These are phyloP conservation scores for Yamadazyma pseudoaaseri DNA, from an alignment of 1,139 yeast genomes.

Conservation along the genomic window DNA sequence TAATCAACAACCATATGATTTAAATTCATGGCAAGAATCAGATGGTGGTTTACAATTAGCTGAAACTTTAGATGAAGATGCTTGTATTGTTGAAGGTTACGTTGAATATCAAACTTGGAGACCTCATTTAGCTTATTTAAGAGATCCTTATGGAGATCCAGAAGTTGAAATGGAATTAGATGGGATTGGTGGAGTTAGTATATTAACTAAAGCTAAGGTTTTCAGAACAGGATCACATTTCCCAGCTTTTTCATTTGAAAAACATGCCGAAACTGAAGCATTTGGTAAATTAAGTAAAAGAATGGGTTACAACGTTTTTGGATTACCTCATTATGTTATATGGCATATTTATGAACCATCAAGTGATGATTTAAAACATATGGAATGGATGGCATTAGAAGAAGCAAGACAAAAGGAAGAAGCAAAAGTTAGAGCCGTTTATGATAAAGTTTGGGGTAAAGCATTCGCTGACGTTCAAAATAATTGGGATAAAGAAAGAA, in stretches of 20 bases:
- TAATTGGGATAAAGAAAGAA: constrained; percentile 68
- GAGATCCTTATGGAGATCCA: constrained; percentile 85
- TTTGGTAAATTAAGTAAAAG: constrained; percentile 81
- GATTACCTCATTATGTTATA: constrained; percentile 85
- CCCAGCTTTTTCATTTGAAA: constrained; percentile 88
- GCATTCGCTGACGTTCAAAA: constrained; percentile 74
- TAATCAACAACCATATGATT: constrained; percentile 85
- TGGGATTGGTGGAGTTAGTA: constrained; percentile 91
- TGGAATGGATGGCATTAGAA: constrained; percentile 97
- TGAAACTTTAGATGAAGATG: constrained; percentile 74
- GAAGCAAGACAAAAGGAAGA: constrained; percentile 74
- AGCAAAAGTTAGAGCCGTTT: constrained; percentile 62
- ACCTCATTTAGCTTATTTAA: constrained; percentile 82
- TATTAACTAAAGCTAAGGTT: constrained; percentile 74
- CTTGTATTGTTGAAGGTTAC: constrained; percentile 88
- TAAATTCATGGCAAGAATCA: constrained; percentile 88
- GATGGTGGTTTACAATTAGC: constrained; percentile 84
- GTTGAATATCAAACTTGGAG: constrained; percentile 93
- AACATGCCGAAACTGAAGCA: constrained; percentile 93
- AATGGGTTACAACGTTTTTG: constrained; percentile 81
- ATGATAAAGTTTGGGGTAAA: constrained; percentile 71
- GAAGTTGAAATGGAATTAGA: constrained; percentile 85
- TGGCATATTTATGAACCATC: constrained; percentile 95
- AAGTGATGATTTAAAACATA: constrained; percentile 80
- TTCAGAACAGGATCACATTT: constrained; percentile 81